Evolutionary conservation across 148 eudicot genomes (phyloP), one percentile per base, ranked within the genome.

Genomic region (Spergularia marina): DNA sequence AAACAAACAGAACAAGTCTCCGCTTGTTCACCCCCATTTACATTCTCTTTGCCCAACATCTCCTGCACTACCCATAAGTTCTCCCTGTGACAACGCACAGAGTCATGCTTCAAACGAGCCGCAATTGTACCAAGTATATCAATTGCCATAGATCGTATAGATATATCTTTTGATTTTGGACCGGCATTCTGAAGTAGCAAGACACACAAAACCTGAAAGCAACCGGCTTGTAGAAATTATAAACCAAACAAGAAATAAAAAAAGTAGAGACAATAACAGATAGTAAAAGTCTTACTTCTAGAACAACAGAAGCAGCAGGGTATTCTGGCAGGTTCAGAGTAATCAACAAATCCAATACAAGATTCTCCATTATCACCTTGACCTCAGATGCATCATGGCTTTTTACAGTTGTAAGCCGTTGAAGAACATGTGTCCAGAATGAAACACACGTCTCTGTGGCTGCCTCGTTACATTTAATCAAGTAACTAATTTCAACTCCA

Each of bases 141-240:
- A 82, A 92, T 95, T 71, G 99, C 97, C 87, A 86, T 81, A 7
- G 94, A 82, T n/a, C 99, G 94, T 74, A 88, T 87, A 70, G 88
- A 82, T 23, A 79, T 80, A 85, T 95, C 99, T 80, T 95, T 95
- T 58, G 97, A 90, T 80, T 95, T 92, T 72, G 86, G 87, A 75
- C 99, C 99, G 78, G 94, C 96, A 87, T 95, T 95, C 81, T 95
- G 97, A 75, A 95, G 97, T 72, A 95, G 88, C 81, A 95, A 84
- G 71, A 95, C 99, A 82, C 94, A 92, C 51, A 95, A 92, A 84
- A 95, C 97, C 99, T 95, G 90, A 89, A 87, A 82, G 81, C 62
- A 83, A 74, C 18, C 74, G 51, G 54, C 63, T 61, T 68, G 65
- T 61, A 68, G 77, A 79, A 63, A 9, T 44, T 25, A 71, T 72